Evolutionary conservation across 495 filamentous ascomycete species (phyloP).

Genomic region (Talaromyces proteolyticus): DNA sequence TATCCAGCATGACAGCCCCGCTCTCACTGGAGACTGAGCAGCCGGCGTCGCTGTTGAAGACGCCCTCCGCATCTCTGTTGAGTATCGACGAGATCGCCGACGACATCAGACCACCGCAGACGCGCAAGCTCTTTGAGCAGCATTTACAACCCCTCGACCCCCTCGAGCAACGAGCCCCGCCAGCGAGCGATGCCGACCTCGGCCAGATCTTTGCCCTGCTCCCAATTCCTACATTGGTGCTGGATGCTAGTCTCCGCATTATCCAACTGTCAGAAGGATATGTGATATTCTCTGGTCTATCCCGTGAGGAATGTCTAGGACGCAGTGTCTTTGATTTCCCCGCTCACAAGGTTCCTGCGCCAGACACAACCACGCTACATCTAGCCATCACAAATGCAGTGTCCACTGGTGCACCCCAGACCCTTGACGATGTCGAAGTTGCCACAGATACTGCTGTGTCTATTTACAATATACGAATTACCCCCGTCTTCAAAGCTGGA

Average conservation of each 20-base stretch:
- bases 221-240: constrained; percentile 43
- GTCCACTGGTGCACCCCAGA: constrained; percentile 23
- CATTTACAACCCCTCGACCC: constrained; percentile 1
- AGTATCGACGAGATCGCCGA: not conserved
- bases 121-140: not conserved
- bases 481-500: constrained; percentile 44
- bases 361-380: constrained; percentile 31
- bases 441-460: constrained; percentile 16
- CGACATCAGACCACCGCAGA: not conserved
- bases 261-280: constrained; percentile 46
- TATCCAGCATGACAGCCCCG: not conserved
- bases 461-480: constrained; percentile 37
- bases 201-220: constrained; percentile 10
- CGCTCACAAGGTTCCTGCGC: constrained; percentile 25
- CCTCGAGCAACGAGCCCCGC: not conserved
- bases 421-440: constrained; percentile 22
- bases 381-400: constrained; percentile 40
- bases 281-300: constrained; percentile 25
- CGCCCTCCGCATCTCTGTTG: not conserved
- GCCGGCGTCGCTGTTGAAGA: not conserved
- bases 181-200: constrained; percentile 1
- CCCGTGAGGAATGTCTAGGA: constrained; percentile 33
- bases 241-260: constrained; percentile 40
- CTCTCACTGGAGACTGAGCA: not conserved
- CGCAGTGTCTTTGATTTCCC: constrained; percentile 34